Percentiles rank a stretch among this genome's conserved stretches.
phyloP scores from a whole-genome alignment of 1,284 basidiomycete species.

The Apiotrichum gamsii region DNA sequence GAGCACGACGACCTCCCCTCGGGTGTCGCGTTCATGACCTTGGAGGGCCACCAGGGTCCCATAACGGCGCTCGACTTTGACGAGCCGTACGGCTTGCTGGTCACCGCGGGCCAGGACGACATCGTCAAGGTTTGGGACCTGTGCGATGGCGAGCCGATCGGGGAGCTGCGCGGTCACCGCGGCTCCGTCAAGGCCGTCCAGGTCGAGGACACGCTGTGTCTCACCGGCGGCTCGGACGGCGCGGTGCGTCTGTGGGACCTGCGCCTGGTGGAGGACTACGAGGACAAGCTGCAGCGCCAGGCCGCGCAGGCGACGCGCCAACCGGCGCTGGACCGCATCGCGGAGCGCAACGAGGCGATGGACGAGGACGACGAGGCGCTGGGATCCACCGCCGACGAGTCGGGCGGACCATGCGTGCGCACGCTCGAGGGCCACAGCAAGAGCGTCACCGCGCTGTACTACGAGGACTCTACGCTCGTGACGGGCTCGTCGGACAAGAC shows the following conservation, averaged over 20 bases:
- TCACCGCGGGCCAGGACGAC: conserved; percentile 66
- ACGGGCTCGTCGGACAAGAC: conserved; percentile 98
- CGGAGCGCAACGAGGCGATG: conserved; percentile 26
- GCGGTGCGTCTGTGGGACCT: conserved; percentile 83
- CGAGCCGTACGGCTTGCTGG: conserved; percentile 90
- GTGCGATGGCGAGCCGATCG: conserved; percentile 64
- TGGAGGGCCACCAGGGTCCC: conserved; percentile 71
- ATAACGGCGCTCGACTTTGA: conserved; percentile 90
- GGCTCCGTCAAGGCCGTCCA: conserved; percentile 81
- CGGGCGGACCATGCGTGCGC: conserved; percentile 64
- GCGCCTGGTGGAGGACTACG: conserved; percentile 67
- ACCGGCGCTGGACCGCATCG: conserved; percentile 36
- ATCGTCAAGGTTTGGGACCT: conserved; percentile 56
- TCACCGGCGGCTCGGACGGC: conserved; percentile 85
- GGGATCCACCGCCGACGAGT: conserved; percentile 38
- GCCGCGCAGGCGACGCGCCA: conserved; percentile 26
- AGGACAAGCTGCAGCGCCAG: conserved; percentile 55
- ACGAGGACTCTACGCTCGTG: conserved; percentile 89
- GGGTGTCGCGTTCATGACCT: conserved; percentile 94
- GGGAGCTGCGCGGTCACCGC: conserved; percentile 68
- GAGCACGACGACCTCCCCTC: conserved; percentile 94
- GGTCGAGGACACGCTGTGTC: conserved; percentile 83
- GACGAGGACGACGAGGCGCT: conserved; percentile 32
- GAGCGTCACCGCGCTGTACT: conserved; percentile 86
- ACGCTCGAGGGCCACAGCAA: conserved; percentile 86